A percentile compares a stretch with the other conserved stretches of the same genome.
Evolutionary conservation across 257 asterid genomes (phyloP).

Genomic region (Ophiorrhiza pumila): DNA sequence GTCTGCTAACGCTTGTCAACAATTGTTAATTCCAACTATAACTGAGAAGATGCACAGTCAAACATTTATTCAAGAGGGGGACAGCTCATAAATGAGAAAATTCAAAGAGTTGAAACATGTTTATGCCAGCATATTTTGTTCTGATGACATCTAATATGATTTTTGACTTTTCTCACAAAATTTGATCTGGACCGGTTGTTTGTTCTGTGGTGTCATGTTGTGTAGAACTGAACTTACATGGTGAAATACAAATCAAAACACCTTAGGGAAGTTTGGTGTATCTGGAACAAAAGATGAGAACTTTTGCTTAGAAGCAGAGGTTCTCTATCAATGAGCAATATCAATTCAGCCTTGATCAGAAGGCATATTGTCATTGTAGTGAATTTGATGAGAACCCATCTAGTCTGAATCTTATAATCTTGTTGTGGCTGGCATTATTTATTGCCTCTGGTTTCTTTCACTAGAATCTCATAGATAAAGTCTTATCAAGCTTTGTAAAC

Average conservation of each 20-base stretch:
- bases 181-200: conserved; percentile 4
- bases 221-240: background rate
- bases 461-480: background rate
- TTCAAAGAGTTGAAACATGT: background rate
- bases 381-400: background rate
- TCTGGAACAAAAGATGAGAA: background rate
- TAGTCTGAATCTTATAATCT: background rate
- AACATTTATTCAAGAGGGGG: background rate
- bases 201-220: background rate
- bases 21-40: background rate
- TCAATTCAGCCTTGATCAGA: background rate
- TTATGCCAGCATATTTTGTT: conserved; percentile 1
- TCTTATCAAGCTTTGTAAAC: too few species aligned
- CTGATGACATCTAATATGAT: background rate
- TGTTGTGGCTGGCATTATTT: background rate
- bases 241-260: background rate
- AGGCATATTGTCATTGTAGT: background rate
- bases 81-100: background rate
- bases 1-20: background rate
- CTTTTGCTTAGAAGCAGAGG: background rate
- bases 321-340: background rate
- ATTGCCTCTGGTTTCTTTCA: background rate
- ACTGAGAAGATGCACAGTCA: background rate
- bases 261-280: background rate
- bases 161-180: background rate